Evolutionary conservation across 352 stramenopile species (phyloP).

Genomic region (Globisporangium orthogonon): DNA sequence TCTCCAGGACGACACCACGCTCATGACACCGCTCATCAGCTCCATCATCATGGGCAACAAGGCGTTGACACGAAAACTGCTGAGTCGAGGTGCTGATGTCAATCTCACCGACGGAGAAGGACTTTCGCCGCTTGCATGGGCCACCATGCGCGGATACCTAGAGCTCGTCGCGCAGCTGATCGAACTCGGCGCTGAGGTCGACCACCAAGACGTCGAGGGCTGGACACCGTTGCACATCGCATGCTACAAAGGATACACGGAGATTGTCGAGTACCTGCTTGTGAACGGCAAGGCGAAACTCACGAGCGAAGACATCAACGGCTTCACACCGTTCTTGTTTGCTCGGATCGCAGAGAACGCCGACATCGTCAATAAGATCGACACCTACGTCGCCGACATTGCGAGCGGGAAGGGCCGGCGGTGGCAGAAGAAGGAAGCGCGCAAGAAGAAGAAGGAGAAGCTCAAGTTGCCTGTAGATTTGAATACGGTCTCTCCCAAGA

Average conservation of each 20-base stretch:
- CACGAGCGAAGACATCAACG: constrained; percentile 53
- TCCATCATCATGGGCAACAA: constrained; percentile 85
- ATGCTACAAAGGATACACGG: constrained; percentile 64
- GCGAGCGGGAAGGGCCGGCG: constrained; percentile 23
- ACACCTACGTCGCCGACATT: constrained; percentile 36
- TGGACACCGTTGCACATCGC: constrained; percentile 69
- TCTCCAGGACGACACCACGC: constrained; percentile 45
- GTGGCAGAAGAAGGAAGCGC: constrained; percentile 15
- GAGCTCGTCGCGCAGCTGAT: constrained; percentile 70
- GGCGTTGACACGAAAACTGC: constrained; percentile 44
- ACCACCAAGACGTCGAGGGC: constrained; percentile 53
- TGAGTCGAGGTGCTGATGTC: constrained; percentile 49
- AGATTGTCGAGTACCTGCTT: constrained; percentile 68
- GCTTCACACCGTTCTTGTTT: constrained; percentile 67
- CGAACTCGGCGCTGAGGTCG: constrained; percentile 44
- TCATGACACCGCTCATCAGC: constrained; percentile 61
- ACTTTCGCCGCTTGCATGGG: constrained; percentile 60
- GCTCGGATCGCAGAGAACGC: constrained; percentile 60
- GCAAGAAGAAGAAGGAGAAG: constrained; percentile 17
- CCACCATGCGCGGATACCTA: constrained; percentile 58
- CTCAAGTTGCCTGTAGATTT: constrained; percentile 14
- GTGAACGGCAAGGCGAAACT: constrained; percentile 32
- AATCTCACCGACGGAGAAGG: constrained; percentile 54
- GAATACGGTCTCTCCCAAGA: constrained; percentile 30
- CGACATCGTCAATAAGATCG: constrained; percentile 51